phyloP scores from a whole-genome alignment of 2,329 filamentous ascomycete genomes.

The Ophiosphaerella korrae region DNA sequence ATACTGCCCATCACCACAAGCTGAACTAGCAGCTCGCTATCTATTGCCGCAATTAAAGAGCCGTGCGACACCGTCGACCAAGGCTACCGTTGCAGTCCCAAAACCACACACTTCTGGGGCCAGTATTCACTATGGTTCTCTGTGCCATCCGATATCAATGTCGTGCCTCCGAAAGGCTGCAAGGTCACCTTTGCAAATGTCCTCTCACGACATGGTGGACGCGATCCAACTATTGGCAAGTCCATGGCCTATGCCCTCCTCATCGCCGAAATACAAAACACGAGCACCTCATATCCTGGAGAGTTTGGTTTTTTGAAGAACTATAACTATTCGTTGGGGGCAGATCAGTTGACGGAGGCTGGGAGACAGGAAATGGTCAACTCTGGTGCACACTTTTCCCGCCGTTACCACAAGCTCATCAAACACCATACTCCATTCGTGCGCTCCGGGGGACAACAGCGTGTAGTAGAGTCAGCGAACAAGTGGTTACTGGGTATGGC shows the following conservation, averaged over 20 bases:
- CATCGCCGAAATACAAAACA: slow-evolving; percentile 68
- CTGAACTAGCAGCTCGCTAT: slow-evolving; percentile 19
- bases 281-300: slow-evolving; percentile 60
- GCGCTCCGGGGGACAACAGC: slow-evolving; percentile 69
- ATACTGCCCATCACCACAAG: slow-evolving; percentile 12
- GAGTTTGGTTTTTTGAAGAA: slow-evolving; percentile 72
- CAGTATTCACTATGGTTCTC: slow-evolving; percentile 87
- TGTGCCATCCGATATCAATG: slow-evolving; percentile 68
- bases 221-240: slow-evolving; percentile 77
- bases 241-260: slow-evolving; percentile 66
- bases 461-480: slow-evolving; percentile 75
- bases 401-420: slow-evolving; percentile 70
- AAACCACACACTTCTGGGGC: slow-evolving; percentile 75
- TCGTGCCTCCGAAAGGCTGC: slow-evolving; percentile 69
- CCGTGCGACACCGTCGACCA: slow-evolving; percentile 59
- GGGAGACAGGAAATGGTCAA: slow-evolving; percentile 73
- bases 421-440: slow-evolving; percentile 68
- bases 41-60: slow-evolving; percentile 15
- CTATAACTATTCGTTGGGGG: slow-evolving; percentile 73
- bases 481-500: slow-evolving; percentile 80
- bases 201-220: slow-evolving; percentile 82
- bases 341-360: slow-evolving; percentile 70
- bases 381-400: slow-evolving; percentile 77
- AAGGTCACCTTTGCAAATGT: slow-evolving; percentile 78
- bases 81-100: slow-evolving; percentile 67